phyloP scores from a whole-genome alignment of 805 yeast species.

The Saccharomycopsis fermentans region DNA sequence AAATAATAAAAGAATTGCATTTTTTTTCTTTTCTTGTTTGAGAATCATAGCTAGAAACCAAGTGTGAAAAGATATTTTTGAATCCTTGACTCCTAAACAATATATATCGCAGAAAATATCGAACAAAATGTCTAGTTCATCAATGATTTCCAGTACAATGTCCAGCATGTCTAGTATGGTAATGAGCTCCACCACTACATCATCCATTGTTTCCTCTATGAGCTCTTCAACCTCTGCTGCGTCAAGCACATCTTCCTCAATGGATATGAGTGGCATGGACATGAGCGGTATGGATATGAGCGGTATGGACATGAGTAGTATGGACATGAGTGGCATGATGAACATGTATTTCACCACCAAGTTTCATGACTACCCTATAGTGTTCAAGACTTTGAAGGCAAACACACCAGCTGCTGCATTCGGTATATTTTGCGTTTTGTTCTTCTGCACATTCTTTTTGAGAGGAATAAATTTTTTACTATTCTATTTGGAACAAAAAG shows the following conservation, averaged over 20 bases:
- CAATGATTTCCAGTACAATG: neutral
- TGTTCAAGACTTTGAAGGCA: constrained; percentile 48
- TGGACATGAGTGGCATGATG: constrained; percentile 33
- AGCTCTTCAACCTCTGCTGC: constrained; percentile 16
- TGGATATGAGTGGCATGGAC: constrained; percentile 16
- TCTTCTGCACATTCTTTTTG: constrained; percentile 47
- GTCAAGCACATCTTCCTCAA: constrained; percentile 15
- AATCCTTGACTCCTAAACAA: too few relatives aligned
- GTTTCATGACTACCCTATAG: constrained; percentile 48
- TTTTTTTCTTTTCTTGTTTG: too few relatives aligned
- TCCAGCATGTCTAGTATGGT: neutral
- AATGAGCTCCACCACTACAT: constrained; percentile 16
- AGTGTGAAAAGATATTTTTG: too few relatives aligned
- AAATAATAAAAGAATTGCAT: too few relatives aligned
- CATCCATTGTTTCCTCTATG: constrained; percentile 17
- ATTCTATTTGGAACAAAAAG: constrained; percentile 57
- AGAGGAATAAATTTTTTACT: constrained; percentile 50
- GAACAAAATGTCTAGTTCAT: neutral
- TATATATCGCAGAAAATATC: too few relatives aligned
- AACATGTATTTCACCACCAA: constrained; percentile 44
- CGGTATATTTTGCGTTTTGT: constrained; percentile 58
- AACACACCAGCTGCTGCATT: constrained; percentile 50
- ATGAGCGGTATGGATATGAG: constrained; percentile 6
- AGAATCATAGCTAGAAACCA: too few relatives aligned
- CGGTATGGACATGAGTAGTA: constrained; percentile 16